phyloP scores from a whole-genome alignment of 1,284 basidiomycete genomes.

The Trichosporon faecale region DNA sequence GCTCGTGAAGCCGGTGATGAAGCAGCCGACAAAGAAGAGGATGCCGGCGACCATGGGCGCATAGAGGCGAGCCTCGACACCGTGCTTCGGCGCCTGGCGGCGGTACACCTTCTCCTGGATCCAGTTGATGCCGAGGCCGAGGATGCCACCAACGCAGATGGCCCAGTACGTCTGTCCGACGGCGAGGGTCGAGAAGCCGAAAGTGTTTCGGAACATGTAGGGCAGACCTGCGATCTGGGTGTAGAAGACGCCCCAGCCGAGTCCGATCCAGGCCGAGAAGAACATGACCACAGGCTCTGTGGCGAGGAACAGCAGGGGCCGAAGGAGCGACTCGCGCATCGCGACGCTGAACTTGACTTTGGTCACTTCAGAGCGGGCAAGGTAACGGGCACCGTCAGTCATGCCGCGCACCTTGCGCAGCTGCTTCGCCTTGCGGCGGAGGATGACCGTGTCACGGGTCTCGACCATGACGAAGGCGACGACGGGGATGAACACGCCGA shows the following conservation, averaged over 20 bases:
- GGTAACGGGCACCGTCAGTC: conserved; percentile 44
- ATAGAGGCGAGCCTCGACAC: conserved; percentile 72
- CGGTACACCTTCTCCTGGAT: conserved; percentile 67
- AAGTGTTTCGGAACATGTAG: conserved; percentile 61
- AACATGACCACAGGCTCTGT: conserved; percentile 73
- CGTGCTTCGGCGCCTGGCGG: conserved; percentile 58
- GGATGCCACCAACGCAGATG: conserved; percentile 60
- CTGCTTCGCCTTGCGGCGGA: conserved; percentile 38
- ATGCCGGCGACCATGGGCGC: conserved; percentile 64
- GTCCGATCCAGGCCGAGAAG: conserved; percentile 72
- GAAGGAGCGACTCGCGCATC: conserved; percentile 35
- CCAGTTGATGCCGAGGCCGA: conserved; percentile 61
- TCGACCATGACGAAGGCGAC: conserved; percentile 44
- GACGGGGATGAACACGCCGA: conserved; percentile 38
- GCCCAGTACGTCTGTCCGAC: conserved; percentile 63
- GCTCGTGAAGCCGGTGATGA: conserved; percentile 53
- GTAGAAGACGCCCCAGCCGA: conserved; percentile 74
- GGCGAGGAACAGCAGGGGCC: conserved; percentile 57
- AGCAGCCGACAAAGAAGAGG: conserved; percentile 63
- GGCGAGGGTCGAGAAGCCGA: conserved; percentile 64
- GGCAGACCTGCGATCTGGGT: conserved; percentile 66
- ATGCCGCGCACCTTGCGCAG: conserved; percentile 43
- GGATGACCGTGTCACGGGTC: conserved; percentile 47
- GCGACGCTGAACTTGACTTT: conserved; percentile 39
- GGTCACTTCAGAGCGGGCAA: conserved; percentile 47